These are phyloP conservation scores for Gamsiella multidivaricata DNA, from an alignment of 192 early-diverging fungal species.

Conservation along the genomic window DNA sequence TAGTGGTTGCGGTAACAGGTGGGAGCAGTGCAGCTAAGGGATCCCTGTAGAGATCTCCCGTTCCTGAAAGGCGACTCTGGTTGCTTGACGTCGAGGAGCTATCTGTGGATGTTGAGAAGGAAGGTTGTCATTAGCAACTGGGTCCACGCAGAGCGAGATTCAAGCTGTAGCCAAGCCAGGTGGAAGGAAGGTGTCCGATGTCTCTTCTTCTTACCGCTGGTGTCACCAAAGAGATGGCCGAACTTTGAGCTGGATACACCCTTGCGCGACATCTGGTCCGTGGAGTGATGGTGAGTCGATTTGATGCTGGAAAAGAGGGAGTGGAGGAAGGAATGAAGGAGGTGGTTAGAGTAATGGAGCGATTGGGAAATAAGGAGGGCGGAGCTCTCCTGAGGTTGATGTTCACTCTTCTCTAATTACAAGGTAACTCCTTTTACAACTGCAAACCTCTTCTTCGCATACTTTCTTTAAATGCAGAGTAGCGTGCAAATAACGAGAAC, in stretches of 20 bases:
- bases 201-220: slow-evolving; percentile 23
- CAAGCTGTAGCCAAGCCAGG: background rate
- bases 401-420: too few species aligned
- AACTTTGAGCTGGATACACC: slow-evolving; percentile 46
- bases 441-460: too few species aligned
- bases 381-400: too few species aligned
- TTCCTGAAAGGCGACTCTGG: slow-evolving; percentile 28
- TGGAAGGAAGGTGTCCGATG: too few species aligned
- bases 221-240: slow-evolving; percentile 53
- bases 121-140: background rate
- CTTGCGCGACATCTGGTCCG: slow-evolving; percentile 39
- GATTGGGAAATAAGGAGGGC: background rate
- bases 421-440: too few species aligned
- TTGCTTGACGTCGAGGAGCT: slow-evolving; percentile 19
- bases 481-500: too few species aligned
- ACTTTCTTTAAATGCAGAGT: too few species aligned
- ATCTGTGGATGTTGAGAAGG: slow-evolving; percentile 2
- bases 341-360: background rate
- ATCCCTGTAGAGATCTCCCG: slow-evolving; percentile 47
- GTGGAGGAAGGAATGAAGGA: background rate
- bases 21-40: slow-evolving; percentile 42
- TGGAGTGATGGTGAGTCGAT: background rate
- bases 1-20: slow-evolving; percentile 36
- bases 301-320: background rate
- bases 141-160: background rate